phyloP scores from a whole-genome alignment of 1,284 basidiomycete genomes.

The Afroboletus lepidellus region DNA sequence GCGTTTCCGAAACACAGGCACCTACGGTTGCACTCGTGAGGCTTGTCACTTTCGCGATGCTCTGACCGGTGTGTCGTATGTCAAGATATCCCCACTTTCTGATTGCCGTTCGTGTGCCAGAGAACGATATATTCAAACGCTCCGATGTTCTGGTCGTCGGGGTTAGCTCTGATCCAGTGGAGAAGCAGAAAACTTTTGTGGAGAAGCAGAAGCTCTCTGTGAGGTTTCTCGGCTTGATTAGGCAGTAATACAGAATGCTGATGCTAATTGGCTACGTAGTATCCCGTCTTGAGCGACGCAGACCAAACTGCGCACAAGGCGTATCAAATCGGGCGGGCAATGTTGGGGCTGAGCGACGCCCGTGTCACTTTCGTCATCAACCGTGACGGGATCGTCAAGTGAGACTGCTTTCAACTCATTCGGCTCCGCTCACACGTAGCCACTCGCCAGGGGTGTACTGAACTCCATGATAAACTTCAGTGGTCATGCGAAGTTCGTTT shows the following conservation, averaged over 20 bases:
- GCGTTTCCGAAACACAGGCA: constrained; percentile 41
- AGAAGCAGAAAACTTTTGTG: constrained; percentile 70
- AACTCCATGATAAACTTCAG: constrained; percentile 59
- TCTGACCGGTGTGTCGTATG: constrained; percentile 49
- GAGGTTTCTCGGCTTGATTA: constrained; percentile 18
- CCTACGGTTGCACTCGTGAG: constrained; percentile 75
- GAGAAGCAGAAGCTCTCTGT: constrained; percentile 70
- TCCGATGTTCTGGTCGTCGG: constrained; percentile 68
- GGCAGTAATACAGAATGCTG: background rate
- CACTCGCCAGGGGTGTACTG: constrained; percentile 45
- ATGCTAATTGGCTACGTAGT: constrained; percentile 38
- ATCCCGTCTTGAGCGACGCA: constrained; percentile 71
- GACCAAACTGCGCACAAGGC: constrained; percentile 60
- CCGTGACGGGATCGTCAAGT: constrained; percentile 64
- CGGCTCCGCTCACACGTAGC: background rate
- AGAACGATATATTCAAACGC: constrained; percentile 64
- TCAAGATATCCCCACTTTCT: background rate
- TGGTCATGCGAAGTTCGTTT: constrained; percentile 67
- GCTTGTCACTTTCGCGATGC: constrained; percentile 80
- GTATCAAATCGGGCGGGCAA: constrained; percentile 61
- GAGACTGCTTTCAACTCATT: background rate
- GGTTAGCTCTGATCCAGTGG: constrained; percentile 66
- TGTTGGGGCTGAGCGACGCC: constrained; percentile 64
- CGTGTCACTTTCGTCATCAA: constrained; percentile 78
- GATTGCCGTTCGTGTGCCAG: constrained; percentile 34